Evolutionary conservation across 2,329 filamentous ascomycete species (phyloP), one percentile per base, ranked within the genome.

Genomic region (Diplocarpon rosae): DNA sequence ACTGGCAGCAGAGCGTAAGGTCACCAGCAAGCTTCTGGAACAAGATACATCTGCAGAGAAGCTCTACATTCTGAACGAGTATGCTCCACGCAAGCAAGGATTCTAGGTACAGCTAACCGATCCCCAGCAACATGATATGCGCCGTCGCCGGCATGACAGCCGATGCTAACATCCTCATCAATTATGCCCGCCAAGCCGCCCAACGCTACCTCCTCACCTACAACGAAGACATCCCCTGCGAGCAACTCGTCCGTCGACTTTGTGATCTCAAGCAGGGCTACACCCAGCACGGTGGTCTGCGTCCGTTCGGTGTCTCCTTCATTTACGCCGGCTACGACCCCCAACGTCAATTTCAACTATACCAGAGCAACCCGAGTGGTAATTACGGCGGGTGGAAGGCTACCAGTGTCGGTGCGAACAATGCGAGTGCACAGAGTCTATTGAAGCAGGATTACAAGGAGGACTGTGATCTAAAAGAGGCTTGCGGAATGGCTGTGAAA

Each of bases 331-430:
- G 92, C 49, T 98, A 89, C 78, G 92, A 98, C 63, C 86, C 86
- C 48, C 85, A 93, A 68, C 78, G 89, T 61, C 83, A 96, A 65
- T 98, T 98, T 75, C 92, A 98, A 73, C 79, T 98, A 51, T 98
- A 96, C 71, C 88, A 96, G 66, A 95, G 89, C 73, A 98, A 98
- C 68, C 92, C 92, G 12, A 94, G 86, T 52, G 92, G 92, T 58
- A 98, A 98, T 73, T 98, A 98, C 64, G 93, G 92, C 53, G 92
- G 92, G 45, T 98, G 92, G 92, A 98, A 98, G 72, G 92, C 92
- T 29, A 98, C 92, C 43, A 95, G 88, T 61, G 89, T 94, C 5
- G 92, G 92, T 39, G 93, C 93, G 52, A 98, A 98, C 75, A 95
- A 96, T 64, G 92, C 92, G 36, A 95, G 87, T 59, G 93, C 93